phyloP scores from a whole-genome alignment of 2,329 filamentous ascomycete genomes.

The Calonectria leucothoes region DNA sequence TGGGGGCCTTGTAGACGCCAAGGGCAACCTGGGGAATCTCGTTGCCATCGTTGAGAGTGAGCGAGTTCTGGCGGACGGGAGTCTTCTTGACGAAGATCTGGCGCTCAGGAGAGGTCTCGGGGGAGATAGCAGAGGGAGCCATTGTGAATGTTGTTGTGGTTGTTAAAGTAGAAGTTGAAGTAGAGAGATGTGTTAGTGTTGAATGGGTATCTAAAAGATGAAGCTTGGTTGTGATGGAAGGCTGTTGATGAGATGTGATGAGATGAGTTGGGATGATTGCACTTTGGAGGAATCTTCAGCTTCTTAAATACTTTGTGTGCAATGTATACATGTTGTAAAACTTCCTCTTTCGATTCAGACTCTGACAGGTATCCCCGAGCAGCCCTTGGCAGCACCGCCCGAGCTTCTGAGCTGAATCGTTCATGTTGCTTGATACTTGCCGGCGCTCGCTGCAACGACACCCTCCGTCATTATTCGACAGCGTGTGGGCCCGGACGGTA shows the following conservation, averaged over 20 bases:
- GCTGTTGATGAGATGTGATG: slow-evolving; percentile 16
- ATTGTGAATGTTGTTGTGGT: slow-evolving; percentile 38
- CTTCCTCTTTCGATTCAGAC: neutral
- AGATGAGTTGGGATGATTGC: neutral
- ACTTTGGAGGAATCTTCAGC: slow-evolving; percentile 17
- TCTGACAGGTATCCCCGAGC: slow-evolving; percentile 11
- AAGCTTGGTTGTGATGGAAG: neutral
- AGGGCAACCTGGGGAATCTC: slow-evolving; percentile 69
- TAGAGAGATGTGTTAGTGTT: neutral
- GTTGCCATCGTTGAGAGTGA: slow-evolving; percentile 79
- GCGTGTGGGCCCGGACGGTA: slow-evolving; percentile 28
- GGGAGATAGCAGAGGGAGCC: slow-evolving; percentile 51
- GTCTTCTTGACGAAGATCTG: slow-evolving; percentile 44
- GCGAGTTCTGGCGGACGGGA: slow-evolving; percentile 40
- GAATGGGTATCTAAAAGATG: slow-evolving; percentile 16
- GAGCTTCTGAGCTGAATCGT: slow-evolving; percentile 15
- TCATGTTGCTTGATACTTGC: slow-evolving; percentile 21
- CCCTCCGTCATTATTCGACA: slow-evolving; percentile 35
- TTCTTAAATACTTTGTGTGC: slow-evolving; percentile 32
- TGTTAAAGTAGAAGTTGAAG: neutral
- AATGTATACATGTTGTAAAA: slow-evolving; percentile 5
- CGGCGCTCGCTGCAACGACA: slow-evolving; percentile 29
- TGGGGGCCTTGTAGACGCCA: slow-evolving; percentile 60
- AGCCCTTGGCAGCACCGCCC: neutral
- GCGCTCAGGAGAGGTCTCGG: slow-evolving; percentile 48